Evolutionary conservation across 1,284 basidiomycete species (phyloP), one percentile per base, ranked within the genome.

Genomic region (Heterobasidion parviporum): DNA sequence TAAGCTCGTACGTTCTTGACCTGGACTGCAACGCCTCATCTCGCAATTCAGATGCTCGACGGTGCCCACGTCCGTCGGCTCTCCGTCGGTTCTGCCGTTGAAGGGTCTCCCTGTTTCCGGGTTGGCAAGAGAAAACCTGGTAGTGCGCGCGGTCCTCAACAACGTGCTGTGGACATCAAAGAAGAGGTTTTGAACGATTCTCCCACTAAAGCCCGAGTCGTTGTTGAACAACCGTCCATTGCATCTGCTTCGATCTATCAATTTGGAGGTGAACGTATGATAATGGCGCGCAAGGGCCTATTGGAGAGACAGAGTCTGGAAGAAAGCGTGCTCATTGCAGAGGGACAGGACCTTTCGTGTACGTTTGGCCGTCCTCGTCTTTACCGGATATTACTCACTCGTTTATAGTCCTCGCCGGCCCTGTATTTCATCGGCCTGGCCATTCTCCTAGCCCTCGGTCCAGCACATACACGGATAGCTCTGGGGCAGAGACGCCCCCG

Each of bases 401-500:
- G 12, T 56, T 57, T 54, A 2, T 57, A 81, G 81, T 78, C 60
- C 69, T 68, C 50, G 67, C 71, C 52, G 64, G 70, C 10, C 74
- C 62, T 14, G 77, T 86, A 33, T 89, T 89, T 69, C 74, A 75
- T 58, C 78, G 81, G 5, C 86, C 85, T 2, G 66, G 61, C 8
- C 70, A 74, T 3, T 70, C 74, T 12, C 71, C 73, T 8, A 80
- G 85, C 20, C 83, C 83, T 15, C 78, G 85, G 33, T 86, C 83
- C 0, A 86, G 82, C 58, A 88, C 85, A 0, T 79, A 75, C 61
- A 84, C 84, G 0, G 74, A 72, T 9, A 81, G 77, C 64, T 86
- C 85, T 20, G 85, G 83, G 33, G 74, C 69, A 9, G 85, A 87
- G 15, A 90, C 88, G 0, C 88, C 87, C 6, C 83, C 87, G 0